These are phyloP conservation scores for Umbilicus rupestris DNA, from an alignment of 164 flowering plant genomes.

Conservation along the genomic window DNA sequence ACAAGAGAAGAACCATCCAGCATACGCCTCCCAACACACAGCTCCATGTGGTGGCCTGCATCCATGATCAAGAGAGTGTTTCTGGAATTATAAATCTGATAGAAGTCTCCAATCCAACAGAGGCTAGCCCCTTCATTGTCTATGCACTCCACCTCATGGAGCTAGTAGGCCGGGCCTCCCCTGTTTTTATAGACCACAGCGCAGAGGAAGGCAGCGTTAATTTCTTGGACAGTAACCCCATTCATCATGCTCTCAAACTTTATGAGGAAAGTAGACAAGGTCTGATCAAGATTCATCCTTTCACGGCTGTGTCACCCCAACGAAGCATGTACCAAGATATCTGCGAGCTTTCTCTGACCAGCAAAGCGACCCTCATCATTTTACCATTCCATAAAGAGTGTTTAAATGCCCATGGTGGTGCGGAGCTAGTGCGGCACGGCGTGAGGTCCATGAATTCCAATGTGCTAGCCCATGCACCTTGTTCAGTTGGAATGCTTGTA, in stretches of 20 bases:
- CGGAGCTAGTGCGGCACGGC: slow-evolving; percentile 2
- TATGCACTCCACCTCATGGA: slow-evolving; percentile 40
- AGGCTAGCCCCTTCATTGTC: slow-evolving; percentile 28
- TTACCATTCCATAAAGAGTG: slow-evolving; percentile 32
- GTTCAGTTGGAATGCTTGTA: slow-evolving; percentile 55
- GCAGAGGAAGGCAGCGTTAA: background rate
- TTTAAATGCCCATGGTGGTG: slow-evolving; percentile 5
- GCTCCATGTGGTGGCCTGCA: slow-evolving; percentile 33
- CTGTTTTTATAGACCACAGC: slow-evolving; percentile 42
- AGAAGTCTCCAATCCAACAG: slow-evolving; percentile 35
- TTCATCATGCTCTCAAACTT: slow-evolving; percentile 33
- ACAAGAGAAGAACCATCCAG: slow-evolving; percentile 51
- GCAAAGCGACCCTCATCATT: slow-evolving; percentile 34
- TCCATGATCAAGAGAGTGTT: slow-evolving; percentile 36
- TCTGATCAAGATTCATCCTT: slow-evolving; percentile 23
- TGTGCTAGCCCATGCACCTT: slow-evolving; percentile 40
- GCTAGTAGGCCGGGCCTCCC: slow-evolving; percentile 49
- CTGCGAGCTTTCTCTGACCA: slow-evolving; percentile 39
- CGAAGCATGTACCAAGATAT: slow-evolving; percentile 64
- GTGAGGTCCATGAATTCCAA: slow-evolving; percentile 16
- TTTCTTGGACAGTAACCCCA: slow-evolving; percentile 9
- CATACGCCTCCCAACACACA: slow-evolving; percentile 32
- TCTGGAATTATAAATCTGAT: slow-evolving; percentile 37
- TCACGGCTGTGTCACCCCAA: slow-evolving; percentile 31
- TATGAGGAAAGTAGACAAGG: slow-evolving; percentile 21